phyloP scores from a whole-genome alignment of 148 eudicot species.

The Rhododendron kiyosumense region DNA sequence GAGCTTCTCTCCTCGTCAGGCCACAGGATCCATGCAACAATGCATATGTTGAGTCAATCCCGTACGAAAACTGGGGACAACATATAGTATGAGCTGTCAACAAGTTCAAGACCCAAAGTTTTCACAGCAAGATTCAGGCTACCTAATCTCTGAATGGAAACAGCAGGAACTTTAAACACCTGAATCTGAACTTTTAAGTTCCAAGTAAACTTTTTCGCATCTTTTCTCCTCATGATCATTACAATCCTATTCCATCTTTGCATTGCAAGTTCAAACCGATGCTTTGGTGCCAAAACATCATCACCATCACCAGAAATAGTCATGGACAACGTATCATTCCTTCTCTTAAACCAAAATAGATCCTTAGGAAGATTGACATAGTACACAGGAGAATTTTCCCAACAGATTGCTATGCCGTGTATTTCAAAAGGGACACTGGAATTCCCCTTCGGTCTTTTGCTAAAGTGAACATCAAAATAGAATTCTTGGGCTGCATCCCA shows the following conservation, averaged over 20 bases:
- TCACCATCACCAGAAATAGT: conserved; percentile 23
- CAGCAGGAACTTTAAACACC: conserved; percentile 69
- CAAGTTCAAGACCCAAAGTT: conserved; percentile 45
- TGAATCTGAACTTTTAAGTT: conserved; percentile 75
- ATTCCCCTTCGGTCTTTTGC: conserved; percentile 57
- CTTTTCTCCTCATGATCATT: conserved; percentile 45
- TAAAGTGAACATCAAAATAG: conserved; percentile 81
- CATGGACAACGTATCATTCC: conserved; percentile 9
- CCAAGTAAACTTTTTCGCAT: conserved; percentile 69
- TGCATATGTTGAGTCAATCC: conserved; percentile 58
- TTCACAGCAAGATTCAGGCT: conserved; percentile 44
- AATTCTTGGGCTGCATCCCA: conserved; percentile 70
- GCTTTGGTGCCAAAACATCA: conserved; percentile 25
- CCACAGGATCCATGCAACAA: conserved; percentile 92
- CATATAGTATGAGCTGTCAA: conserved; percentile 57
- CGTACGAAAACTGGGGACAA: conserved; percentile 38
- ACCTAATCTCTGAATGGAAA: conserved; percentile 54
- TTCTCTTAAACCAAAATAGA: conserved; percentile 40
- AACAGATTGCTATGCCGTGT: conserved; percentile 81
- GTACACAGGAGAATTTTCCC: conserved; percentile 85
- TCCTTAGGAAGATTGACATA: conserved; percentile 77
- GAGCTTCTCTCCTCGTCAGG: conserved; percentile 96
- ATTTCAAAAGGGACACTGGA: conserved; percentile 57
- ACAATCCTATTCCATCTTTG: conserved; percentile 67
- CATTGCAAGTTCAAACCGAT: conserved; percentile 41